Percentiles rank a stretch among this genome's conserved stretches.
phyloP scores from a whole-genome alignment of 805 yeast species.

The Candida corydali region DNA sequence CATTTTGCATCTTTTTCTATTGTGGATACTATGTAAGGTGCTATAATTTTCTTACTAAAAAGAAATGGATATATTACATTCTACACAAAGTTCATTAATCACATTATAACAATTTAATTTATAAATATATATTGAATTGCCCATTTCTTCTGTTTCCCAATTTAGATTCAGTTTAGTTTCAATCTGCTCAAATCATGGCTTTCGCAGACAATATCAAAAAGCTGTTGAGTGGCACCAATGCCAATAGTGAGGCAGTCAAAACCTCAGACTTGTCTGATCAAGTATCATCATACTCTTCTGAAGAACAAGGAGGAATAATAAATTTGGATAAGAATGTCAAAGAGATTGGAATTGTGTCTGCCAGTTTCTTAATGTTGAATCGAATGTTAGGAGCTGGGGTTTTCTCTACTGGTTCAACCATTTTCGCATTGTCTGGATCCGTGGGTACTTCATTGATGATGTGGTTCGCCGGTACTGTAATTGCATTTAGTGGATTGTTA shows the following conservation, averaged over 20 bases:
- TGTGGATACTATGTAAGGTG: background rate
- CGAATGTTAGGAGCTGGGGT: conserved; percentile 76
- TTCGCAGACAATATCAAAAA: conserved; percentile 2
- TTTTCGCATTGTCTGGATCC: conserved; percentile 57
- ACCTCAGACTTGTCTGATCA: conserved; percentile 6
- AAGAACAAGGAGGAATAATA: conserved; percentile 26
- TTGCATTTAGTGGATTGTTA: conserved; percentile 52
- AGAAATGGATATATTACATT: too few relatives aligned
- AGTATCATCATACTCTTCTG: conserved; percentile 11
- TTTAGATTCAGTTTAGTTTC: background rate
- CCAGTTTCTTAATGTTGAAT: conserved; percentile 52
- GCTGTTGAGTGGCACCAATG: background rate
- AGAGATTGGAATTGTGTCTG: conserved; percentile 42
- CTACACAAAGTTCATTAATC: background rate
- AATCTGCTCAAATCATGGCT: too few relatives aligned
- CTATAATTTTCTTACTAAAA: too few relatives aligned
- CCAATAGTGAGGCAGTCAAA: conserved; percentile 4
- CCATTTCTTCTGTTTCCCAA: background rate
- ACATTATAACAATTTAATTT: background rate
- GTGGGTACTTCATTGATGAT: conserved; percentile 68
- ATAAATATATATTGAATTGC: background rate
- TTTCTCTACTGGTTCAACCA: conserved; percentile 63
- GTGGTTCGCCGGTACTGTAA: conserved; percentile 73
- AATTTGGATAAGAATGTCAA: conserved; percentile 41
- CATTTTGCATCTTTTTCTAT: background rate